A percentile compares a stretch with the other conserved stretches of the same genome.
Evolutionary conservation across 179 eudicot species (phyloP).

Genomic region (Gypsophila paniculata): DNA sequence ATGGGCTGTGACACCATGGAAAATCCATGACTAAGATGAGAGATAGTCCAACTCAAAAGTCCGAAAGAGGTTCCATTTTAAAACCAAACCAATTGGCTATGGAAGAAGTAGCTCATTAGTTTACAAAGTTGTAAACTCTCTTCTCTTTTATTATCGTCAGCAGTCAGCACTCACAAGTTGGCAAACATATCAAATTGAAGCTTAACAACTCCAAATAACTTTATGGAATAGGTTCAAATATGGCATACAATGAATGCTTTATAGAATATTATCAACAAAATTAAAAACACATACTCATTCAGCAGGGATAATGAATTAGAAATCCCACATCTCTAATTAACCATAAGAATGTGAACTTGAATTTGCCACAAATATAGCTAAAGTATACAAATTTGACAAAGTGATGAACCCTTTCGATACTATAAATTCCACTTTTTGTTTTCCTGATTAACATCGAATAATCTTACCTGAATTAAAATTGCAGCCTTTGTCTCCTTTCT

Average conservation of each 20-base stretch:
- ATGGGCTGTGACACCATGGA: too few relatives aligned
- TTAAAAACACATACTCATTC: neutral
- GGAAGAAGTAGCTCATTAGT: neutral
- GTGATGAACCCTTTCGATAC: neutral
- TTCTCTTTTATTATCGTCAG: too few relatives aligned
- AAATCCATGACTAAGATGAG: too few relatives aligned
- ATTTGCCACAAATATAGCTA: neutral
- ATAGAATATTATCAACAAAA: too few relatives aligned
- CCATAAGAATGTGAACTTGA: neutral
- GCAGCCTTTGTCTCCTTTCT: slow-evolving; percentile 56
- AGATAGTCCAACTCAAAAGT: too few relatives aligned
- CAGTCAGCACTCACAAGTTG: neutral
- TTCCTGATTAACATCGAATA: neutral
- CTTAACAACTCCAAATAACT: neutral
- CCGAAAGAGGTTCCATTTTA: neutral
- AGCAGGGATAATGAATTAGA: neutral
- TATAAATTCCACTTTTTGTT: neutral
- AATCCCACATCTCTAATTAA: neutral
- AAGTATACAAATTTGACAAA: neutral
- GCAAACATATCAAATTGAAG: neutral
- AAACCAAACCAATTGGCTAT: too few relatives aligned
- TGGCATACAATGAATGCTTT: neutral
- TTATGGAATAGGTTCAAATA: neutral
- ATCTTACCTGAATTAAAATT: slow-evolving; percentile 55
- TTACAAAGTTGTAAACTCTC: neutral